Percentiles rank a stretch among this genome's conserved stretches.
Conservation (phyloP, 2,329 filamentous ascomycete genomes). For the Xylariaceae sp. region DNA sequence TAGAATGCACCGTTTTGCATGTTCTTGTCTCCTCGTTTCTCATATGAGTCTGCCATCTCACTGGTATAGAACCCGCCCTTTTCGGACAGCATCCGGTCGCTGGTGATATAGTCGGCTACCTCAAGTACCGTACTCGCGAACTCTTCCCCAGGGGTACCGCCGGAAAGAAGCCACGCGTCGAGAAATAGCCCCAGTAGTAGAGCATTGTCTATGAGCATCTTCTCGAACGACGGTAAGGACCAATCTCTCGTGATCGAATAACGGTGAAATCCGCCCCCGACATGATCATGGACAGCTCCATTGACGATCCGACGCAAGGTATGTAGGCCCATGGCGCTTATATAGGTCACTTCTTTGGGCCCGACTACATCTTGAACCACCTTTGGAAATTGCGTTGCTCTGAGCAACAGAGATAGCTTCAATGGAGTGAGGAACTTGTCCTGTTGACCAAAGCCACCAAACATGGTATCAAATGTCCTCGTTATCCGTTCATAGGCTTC, state of each 20-base stretch:
- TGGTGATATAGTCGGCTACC: slow-evolving; percentile 80
- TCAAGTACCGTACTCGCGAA: slow-evolving; percentile 76
- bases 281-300: slow-evolving; percentile 51
- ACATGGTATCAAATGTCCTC: slow-evolving; percentile 70
- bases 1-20: slow-evolving; percentile 93
- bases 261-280: slow-evolving; percentile 57
- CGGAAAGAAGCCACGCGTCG: slow-evolving; percentile 69
- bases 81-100: slow-evolving; percentile 59
- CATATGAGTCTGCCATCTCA: slow-evolving; percentile 84
- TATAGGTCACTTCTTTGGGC: slow-evolving; percentile 66
- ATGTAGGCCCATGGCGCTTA: slow-evolving; percentile 72
- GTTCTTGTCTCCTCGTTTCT: slow-evolving; percentile 68
- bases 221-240: slow-evolving; percentile 95
- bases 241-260: slow-evolving; percentile 91
- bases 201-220: slow-evolving; percentile 91
- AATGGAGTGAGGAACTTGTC: slow-evolving; percentile 90
- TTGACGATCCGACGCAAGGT: slow-evolving; percentile 71
- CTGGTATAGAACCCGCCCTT: slow-evolving; percentile 79
- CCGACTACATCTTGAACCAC: slow-evolving; percentile 87
- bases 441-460: slow-evolving; percentile 75
- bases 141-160: slow-evolving; percentile 55
- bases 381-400: slow-evolving; percentile 65
- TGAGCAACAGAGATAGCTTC: slow-evolving; percentile 78
- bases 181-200: slow-evolving; percentile 80
- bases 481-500: slow-evolving; percentile 81